A percentile compares a stretch with the other conserved stretches of the same genome.
These are phyloP conservation scores for Anthracocystis setariae DNA, from an alignment of 1,284 basidiomycete genomes.

Conservation along the genomic window DNA sequence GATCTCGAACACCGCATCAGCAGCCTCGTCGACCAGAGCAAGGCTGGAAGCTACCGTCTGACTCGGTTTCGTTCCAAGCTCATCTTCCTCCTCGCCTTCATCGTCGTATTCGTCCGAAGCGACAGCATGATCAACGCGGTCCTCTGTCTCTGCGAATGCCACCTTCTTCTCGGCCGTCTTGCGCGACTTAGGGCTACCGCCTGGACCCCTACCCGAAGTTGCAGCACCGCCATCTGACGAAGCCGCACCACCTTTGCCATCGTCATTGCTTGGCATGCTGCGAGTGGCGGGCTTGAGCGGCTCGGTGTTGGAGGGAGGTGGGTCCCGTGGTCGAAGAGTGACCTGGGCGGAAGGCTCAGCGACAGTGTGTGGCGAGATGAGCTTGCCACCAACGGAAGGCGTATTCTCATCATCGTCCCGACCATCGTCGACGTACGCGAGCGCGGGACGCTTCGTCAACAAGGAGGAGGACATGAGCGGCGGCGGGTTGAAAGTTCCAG, in stretches of 20 bases:
- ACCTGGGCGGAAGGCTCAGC: slow-evolving; percentile 53
- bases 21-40: slow-evolving; percentile 41
- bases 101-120: slow-evolving; percentile 37
- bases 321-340: slow-evolving; percentile 47
- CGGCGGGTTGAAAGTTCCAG: slow-evolving; percentile 25
- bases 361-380: slow-evolving; percentile 36
- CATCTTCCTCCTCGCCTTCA: slow-evolving; percentile 34
- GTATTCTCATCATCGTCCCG: slow-evolving; percentile 41
- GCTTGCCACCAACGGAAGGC: slow-evolving; percentile 45
- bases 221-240: slow-evolving; percentile 3
- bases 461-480: slow-evolving; percentile 38
- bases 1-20: slow-evolving; percentile 56
- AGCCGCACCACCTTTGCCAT: slow-evolving; percentile 5
- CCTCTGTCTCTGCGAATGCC: slow-evolving; percentile 60
- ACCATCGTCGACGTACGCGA: slow-evolving; percentile 44
- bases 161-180: slow-evolving; percentile 55
- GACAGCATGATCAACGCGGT: slow-evolving; percentile 37
- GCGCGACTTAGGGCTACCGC: slow-evolving; percentile 21
- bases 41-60: neutral
- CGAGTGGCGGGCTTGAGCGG: slow-evolving; percentile 52
- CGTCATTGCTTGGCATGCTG: slow-evolving; percentile 6
- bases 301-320: slow-evolving; percentile 43
- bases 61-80: neutral
- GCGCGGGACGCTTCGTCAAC: slow-evolving; percentile 35
- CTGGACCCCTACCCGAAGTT: neutral